Evolutionary conservation across 371 early-diverging fungal genomes (phyloP), one percentile per base, ranked within the genome.

Genomic region (Phascolomyces articulosus): DNA sequence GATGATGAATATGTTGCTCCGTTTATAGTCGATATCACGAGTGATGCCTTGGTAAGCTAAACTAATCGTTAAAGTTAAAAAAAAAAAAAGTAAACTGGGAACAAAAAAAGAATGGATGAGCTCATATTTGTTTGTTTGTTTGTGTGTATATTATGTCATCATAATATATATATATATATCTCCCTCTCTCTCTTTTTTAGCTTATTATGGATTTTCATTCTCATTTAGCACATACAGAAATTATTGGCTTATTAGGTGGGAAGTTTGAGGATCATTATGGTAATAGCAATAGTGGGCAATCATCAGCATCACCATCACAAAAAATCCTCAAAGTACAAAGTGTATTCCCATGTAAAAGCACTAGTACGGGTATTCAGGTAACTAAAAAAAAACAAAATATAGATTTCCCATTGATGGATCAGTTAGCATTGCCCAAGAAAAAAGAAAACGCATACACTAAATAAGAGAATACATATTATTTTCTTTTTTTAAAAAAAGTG

Each of bases 161-260:
- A 28, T 21, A 29, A 8, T 20, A 41, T 15, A 4, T 51, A 23
- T 20, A 23, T 31, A 27, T 31, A 0, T 13, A 4, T 8, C 40
- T 21, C 0, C 38, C 23, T 16, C 15, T 20, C 18, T 13, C 31
- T 40, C 26, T 34, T 28, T 44, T n/a, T 18, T 72, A 89, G 91
- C 79, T 91, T 28, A 80, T 92, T 3, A 94, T 95, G 93, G 95
- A 95, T 65, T 87, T 95, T 60, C 95, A 95, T 67, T 80, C 95
- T 18, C 93, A 94, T 70, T 65, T 95, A 67, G 88, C 91, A 47
- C 82, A 89, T 40, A 91, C 94, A 2, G 95, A 95, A 69, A 89
- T 95, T 15, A 95, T 95, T 71, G 95, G 95, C 4, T 80, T 94
- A 15, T 71, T 95, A 6, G 95, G 93, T 21, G 95, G 95, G 0